Conservation (phyloP, 179 eudicot species). For the Corrigiola litoralis region DNA sequence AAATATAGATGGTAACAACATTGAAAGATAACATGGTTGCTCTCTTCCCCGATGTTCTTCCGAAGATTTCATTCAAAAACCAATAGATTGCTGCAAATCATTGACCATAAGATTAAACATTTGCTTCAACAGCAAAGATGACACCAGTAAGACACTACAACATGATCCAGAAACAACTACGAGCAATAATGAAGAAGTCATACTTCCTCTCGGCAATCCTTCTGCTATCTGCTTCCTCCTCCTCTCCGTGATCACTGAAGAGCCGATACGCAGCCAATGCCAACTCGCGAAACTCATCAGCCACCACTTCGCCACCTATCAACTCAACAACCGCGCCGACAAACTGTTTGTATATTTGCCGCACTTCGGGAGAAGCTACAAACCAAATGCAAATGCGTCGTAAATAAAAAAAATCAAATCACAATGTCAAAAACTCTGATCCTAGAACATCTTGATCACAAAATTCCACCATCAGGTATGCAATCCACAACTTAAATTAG, state of each 20-base stretch:
- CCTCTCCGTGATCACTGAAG: constrained; percentile 42
- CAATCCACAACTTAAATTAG: too few species aligned
- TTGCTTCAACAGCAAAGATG: too few species aligned
- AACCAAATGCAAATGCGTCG: constrained; percentile 2
- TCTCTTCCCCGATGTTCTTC: too few species aligned
- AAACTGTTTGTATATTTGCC: constrained; percentile 78
- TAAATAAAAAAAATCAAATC: neutral
- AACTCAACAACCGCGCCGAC: constrained; percentile 72
- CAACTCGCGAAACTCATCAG: constrained; percentile 78
- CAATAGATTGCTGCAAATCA: too few species aligned
- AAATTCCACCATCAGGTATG: neutral
- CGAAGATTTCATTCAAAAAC: too few species aligned
- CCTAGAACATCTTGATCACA: neutral
- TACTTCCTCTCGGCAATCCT: constrained; percentile 52
- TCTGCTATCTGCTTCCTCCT: constrained; percentile 27
- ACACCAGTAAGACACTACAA: too few species aligned
- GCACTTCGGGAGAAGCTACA: constrained; percentile 72
- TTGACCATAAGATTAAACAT: too few species aligned
- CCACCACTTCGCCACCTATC: constrained; percentile 61
- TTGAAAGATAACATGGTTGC: too few species aligned
- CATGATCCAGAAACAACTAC: too few species aligned
- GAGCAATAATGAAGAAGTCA: constrained; percentile 1
- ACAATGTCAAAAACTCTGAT: neutral
- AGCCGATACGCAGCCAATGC: constrained; percentile 54
- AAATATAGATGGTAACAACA: too few species aligned